Base-by-base conservation (phyloP, 495 filamentous ascomycete genomes). In the Aspergillus sclerotiicarbonarius region DNA sequence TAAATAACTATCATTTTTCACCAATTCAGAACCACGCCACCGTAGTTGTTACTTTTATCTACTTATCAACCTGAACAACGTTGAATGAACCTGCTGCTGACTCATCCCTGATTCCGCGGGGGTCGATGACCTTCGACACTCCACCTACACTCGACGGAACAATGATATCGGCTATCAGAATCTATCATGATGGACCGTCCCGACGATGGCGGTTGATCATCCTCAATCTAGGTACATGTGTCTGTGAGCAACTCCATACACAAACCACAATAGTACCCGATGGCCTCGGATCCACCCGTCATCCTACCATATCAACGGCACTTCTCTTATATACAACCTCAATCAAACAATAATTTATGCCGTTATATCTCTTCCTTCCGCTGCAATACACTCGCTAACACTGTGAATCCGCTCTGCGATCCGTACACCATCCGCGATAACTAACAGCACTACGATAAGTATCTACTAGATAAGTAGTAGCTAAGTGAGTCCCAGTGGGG, bases 101-200 rank as follows among this genome's bases (percentile, higher is more conserved):
- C 58, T 72, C 67, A 74, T 61, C 58, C 25, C 3, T 29, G 32
- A 51, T 76, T 76, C 73, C 62, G 65, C 62, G 68, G 67, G 63
- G 58, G 64, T 76, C 71, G 65, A 76, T 65, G 46, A 39, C 41
- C 56, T 76, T 76, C 73, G 61, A 72, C 52, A 25, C 37, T 53
- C 51, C 41, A 47, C 8, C 47, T 32, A 9, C 29, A 48, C 31
- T 19, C 18, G 3, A 31, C 29, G 43, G n/a, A 25, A 25, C 25
- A 25, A 25, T 25, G n/a, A n/a, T n/a, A n/a, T n/a, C n/a, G n/a
- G n/a, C n/a, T n/a, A 25, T 25, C 25, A 25, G 25, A 25, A 3
- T 25, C 25, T 25, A 25, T 25, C 25, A 25, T 3, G 25, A 25
- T 25, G 25, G 25, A 5, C 25, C 13, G 33, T 49, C 9, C 46